phyloP scores from a whole-genome alignment of 2,329 filamentous ascomycete species.

The Tolypocladium sp. region DNA sequence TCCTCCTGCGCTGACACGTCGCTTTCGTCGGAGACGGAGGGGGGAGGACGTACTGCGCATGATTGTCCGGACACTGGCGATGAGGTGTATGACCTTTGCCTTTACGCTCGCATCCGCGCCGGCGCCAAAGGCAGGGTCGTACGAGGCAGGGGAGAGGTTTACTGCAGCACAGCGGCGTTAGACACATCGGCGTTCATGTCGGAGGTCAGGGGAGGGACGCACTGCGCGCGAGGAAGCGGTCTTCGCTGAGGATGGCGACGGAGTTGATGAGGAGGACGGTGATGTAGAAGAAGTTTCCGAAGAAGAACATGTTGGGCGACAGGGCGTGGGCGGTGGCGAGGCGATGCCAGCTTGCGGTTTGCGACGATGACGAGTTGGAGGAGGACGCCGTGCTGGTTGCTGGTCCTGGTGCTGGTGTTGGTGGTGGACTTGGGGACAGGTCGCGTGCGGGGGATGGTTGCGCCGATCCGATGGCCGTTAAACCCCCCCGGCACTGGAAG shows the following conservation, averaged over 20 bases:
- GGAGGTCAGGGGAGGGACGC: constrained; percentile 9
- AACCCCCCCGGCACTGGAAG: neutral
- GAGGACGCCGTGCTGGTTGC: too few species aligned
- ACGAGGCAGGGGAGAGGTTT: constrained; percentile 63
- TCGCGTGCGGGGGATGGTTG: constrained; percentile 17
- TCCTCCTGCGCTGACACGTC: neutral
- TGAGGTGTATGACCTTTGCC: constrained; percentile 79
- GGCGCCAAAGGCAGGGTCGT: constrained; percentile 72
- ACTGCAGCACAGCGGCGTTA: constrained; percentile 28
- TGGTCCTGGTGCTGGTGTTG: neutral
- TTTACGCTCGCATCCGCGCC: constrained; percentile 69
- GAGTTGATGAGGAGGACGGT: constrained; percentile 85
- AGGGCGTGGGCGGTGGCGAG: neutral
- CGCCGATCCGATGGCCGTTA: constrained; percentile 18
- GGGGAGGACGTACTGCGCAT: constrained; percentile 63
- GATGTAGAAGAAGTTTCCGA: constrained; percentile 65
- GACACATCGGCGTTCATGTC: neutral
- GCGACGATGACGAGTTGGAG: neutral
- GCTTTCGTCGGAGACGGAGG: neutral
- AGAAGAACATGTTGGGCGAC: constrained; percentile 51
- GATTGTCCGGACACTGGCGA: constrained; percentile 80
- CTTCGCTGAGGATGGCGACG: constrained; percentile 87
- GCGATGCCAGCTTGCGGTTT: neutral
- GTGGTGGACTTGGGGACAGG: neutral
- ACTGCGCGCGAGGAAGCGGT: constrained; percentile 75